Base-by-base conservation (phyloP, 2,329 filamentous ascomycete species). In the Apiospora rasikravindrae region DNA sequence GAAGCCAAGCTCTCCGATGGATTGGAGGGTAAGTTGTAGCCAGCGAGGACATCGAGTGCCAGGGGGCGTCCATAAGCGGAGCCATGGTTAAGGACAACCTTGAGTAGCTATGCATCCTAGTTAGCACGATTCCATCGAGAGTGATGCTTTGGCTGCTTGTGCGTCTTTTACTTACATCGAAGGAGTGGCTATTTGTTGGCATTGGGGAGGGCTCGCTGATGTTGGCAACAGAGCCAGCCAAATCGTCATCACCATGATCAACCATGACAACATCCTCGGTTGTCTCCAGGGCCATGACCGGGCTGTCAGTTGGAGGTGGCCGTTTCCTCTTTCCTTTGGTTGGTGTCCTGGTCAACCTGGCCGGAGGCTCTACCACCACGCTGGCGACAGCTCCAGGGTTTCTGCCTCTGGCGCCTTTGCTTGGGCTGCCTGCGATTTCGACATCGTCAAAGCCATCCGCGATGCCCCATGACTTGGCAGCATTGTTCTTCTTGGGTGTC, bases 391-490 rank as follows among this genome's bases (percentile, higher is more conserved):
- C 80, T 0, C 84, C 84, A 0, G 81, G 79, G 70, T 84, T 83
- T 73, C 80, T 85, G 75, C 75, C 82, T 69, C 84, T 81, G 69
- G 85, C 83, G 0, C 83, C 84, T 76, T 88, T 89, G 77, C 82
- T 87, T 0, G 88, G 89, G 71, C 88, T 90, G 6, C 81, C 79
- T 10, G 85, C 83, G 71, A 89, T 84, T 73, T 90, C 88, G 74
- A 89, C 84, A 73, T 94, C 90, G 73, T 95, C 93, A 77, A 96
- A 96, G 0, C 94, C 94, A 81, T 96, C 94, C 1, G 92, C 88
- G 69, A 93, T 84, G 1, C 87, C 85, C 82, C 88, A 88, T 0
- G 84, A 82, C 79, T 88, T 90, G 40, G 86, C 81, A 1, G 82
- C 78, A 75, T 83, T 86, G 42, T 86, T 86, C 79, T 89, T 91